Base-by-base conservation (phyloP, 179 eudicot genomes). In the Drosera spatulata region DNA sequence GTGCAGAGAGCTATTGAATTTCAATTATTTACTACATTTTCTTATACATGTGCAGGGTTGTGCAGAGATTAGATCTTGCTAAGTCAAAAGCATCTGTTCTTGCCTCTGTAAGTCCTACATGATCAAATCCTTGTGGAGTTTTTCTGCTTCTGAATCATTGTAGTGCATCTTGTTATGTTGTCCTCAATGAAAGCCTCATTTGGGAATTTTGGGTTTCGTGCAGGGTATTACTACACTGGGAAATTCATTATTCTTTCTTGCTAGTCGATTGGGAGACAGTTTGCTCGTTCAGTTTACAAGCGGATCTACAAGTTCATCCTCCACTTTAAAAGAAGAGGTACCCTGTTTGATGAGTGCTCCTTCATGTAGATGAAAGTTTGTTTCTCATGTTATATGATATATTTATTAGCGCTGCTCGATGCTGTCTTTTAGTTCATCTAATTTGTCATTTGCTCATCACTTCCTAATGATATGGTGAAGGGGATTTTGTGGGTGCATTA, bases 71-170 rank as follows among this genome's bases (percentile, higher is more conserved):
- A 71, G 97, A 94, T 72, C 87, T 94, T 57, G 74, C 87, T 52
- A 94, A 90, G 64, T 85, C 99, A 41, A 87, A 84, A 81, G 99
- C 99, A 72, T 90, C 99, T 60, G 96, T 90, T 61, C 94, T 94
- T 61, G 75, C 97, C 49, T 90, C 97, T 83, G 99, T 93, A 50
- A 70, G 95, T 56, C 60, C 40, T 56, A 38, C 60, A 39, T 55
- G 22, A 41, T 50, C 41, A 7, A 46, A 41, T 61, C 10, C 38
- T 52, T 53, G 9, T 41, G 51, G 41, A 63, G 33, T 46, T 60
- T 6, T 45, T 10, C 5, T 10, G 41, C 37, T 13, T 54, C 49
- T 48, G 38, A 37, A 46, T 53, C 37, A 37, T 69, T 50, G 42
- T 3, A 56, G 4, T 4, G 15, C 8, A 14, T n/a, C 33, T 14